Evolutionary conservation across 257 asterid species (phyloP), one percentile per base, ranked within the genome.

Genomic region (Fraxinus pennsylvanica): DNA sequence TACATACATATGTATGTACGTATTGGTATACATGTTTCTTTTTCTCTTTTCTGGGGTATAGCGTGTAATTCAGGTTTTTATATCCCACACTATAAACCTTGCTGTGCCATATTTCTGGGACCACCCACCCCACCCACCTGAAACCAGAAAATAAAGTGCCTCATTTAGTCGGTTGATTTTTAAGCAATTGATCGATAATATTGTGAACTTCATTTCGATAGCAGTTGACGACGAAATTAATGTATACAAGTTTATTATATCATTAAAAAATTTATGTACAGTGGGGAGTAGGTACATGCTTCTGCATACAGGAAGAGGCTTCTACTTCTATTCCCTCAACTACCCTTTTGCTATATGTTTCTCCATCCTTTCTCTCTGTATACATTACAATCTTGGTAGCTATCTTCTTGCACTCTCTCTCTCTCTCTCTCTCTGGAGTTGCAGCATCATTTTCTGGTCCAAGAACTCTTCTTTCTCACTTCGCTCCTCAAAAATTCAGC

Each of bases 401-500:
- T 78, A 77, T 75, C 83, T 74, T 81, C 86, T 32, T 75, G 68
- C 70, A 21, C 5, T 72, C 79, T 84, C 83, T 81, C 82, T 61
- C 78, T 67, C 71, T 71, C 80, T 27, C 72, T 78, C 73, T 74
- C 72, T 19, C 83, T 81, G 81, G 79, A 52, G 90, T 76, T 85
- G 85, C 89, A 57, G 88, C 89, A 90, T 90, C 96, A 81, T 80
- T 90, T 88, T 92, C 91, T 78, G 83, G 80, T 87, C 88, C 87
- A 82, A 59, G 74, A 78, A 79, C 82, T 73, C 68, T 67, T 76
- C 83, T 63, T 74, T 30, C 73, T 21, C 33, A 6, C 33, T 27
- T 86, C 83, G 50, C 38, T 76, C 76, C 33, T 81, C 52, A 63
- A 35, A 63, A 63, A 75, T 78, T 83, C 74, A 80, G 75, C 78